phyloP scores from a whole-genome alignment of 306 rosid genomes.

The Ochetophila trinervis region DNA sequence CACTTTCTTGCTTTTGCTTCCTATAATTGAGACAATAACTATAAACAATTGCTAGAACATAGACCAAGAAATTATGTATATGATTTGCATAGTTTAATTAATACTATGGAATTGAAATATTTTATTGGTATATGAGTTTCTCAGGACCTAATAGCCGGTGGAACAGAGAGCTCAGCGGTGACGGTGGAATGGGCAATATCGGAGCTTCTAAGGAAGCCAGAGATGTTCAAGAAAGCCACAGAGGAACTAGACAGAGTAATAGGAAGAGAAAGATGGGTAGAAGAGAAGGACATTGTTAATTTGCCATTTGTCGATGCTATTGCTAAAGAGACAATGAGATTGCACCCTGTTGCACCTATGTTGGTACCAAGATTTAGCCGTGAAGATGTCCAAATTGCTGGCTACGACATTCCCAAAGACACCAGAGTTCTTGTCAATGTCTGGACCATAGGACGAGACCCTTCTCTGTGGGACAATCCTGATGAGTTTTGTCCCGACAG shows the following conservation, averaged over 20 bases:
- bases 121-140: background rate
- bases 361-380: constrained; percentile 50
- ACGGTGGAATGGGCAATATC: constrained; percentile 77
- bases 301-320: constrained; percentile 56
- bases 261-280: constrained; percentile 81
- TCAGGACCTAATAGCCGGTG: constrained; percentile 74
- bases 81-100: no score
- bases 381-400: constrained; percentile 45
- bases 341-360: constrained; percentile 86
- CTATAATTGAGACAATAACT: no score
- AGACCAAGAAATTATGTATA: no score
- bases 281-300: constrained; percentile 62
- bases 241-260: constrained; percentile 75
- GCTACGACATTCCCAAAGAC: constrained; percentile 68
- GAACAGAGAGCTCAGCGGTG: constrained; percentile 74
- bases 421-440: constrained; percentile 44
- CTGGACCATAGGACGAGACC: constrained; percentile 71
- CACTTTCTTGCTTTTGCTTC: no score
- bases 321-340: constrained; percentile 66
- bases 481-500: constrained; percentile 63
- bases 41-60: no score
- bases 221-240: constrained; percentile 43
- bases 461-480: constrained; percentile 59
- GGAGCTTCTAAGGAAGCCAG: constrained; percentile 59
- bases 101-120: no score